phyloP scores from a whole-genome alignment of 176 grass and related monocot species.

The Rhynchospora tenuis region DNA sequence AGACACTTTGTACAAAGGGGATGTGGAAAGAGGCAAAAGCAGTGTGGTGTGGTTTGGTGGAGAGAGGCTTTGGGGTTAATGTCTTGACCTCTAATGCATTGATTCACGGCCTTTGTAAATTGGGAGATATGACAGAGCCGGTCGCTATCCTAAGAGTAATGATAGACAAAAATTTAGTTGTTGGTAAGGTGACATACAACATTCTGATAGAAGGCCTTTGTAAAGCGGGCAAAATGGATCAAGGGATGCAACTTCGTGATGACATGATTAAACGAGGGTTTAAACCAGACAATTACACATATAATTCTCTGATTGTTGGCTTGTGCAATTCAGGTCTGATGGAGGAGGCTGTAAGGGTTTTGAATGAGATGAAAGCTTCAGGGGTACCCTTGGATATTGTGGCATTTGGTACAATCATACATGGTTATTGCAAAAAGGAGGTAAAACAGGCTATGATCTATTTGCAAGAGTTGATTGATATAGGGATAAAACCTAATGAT shows the following conservation, averaged over 20 bases:
- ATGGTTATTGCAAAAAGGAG: constrained; percentile 78
- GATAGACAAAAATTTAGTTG: constrained; percentile 39
- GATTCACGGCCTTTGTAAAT: constrained; percentile 72
- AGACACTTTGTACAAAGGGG: constrained; percentile 52
- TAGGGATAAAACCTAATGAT: constrained; percentile 63
- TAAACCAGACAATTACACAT: constrained; percentile 69
- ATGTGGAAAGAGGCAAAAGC: constrained; percentile 51
- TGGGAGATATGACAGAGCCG: constrained; percentile 45
- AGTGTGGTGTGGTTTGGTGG: constrained; percentile 48
- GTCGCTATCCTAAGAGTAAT: constrained; percentile 54
- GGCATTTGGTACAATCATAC: constrained; percentile 63
- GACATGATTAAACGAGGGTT: constrained; percentile 77
- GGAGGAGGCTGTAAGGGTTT: constrained; percentile 45
- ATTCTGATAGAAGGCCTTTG: constrained; percentile 67
- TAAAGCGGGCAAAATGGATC: constrained; percentile 60
- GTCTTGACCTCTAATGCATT: constrained; percentile 72
- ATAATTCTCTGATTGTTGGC: constrained; percentile 52
- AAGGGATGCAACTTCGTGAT: constrained; percentile 55
- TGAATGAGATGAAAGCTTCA: constrained; percentile 59
- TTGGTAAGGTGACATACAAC: constrained; percentile 85
- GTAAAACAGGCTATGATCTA: constrained; percentile 60
- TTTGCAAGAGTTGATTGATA: constrained; percentile 42
- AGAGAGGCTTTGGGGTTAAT: constrained; percentile 62
- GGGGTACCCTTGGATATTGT: constrained; percentile 56
- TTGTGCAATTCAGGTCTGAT: constrained; percentile 69